Conservation (phyloP, 208 protist genomes). For the Plasmodiophora brassicae region DNA sequence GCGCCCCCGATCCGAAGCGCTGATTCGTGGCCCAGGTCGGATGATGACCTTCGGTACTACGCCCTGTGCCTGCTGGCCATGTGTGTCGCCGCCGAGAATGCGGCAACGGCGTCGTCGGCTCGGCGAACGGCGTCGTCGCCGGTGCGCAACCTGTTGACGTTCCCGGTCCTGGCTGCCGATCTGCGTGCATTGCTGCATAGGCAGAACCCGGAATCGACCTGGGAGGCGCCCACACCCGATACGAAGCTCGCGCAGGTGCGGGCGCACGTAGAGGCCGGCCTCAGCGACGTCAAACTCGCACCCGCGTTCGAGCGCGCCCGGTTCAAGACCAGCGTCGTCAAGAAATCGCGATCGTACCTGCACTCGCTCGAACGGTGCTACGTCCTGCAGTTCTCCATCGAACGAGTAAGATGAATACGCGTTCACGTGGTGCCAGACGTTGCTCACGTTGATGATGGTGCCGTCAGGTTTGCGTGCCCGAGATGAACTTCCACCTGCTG, state of each 20-base stretch:
- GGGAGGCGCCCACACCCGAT: background rate
- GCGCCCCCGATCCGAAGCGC: background rate
- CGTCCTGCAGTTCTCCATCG: background rate
- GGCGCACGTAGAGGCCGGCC: background rate
- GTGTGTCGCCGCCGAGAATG: background rate
- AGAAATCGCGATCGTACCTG: background rate
- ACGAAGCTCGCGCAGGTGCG: background rate
- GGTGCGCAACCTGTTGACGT: background rate
- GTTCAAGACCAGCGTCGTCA: background rate
- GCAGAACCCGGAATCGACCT: background rate
- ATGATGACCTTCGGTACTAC: background rate
- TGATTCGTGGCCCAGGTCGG: background rate
- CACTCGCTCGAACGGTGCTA: background rate
- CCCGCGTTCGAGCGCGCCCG: background rate
- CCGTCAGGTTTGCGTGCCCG: slow-evolving; percentile 20
- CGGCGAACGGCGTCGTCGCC: background rate
- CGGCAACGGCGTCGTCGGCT: background rate
- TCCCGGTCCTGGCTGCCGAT: background rate
- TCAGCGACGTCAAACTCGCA: background rate
- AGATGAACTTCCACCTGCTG: slow-evolving; percentile 1
- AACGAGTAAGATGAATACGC: background rate
- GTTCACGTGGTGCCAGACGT: background rate
- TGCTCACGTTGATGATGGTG: too few species aligned
- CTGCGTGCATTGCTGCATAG: background rate
- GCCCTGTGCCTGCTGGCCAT: background rate